Percentiles rank a stretch among this genome's conserved stretches.
Evolutionary conservation across 148 eudicot genomes (phyloP).

Genomic region (Amaranthus cruentus): DNA sequence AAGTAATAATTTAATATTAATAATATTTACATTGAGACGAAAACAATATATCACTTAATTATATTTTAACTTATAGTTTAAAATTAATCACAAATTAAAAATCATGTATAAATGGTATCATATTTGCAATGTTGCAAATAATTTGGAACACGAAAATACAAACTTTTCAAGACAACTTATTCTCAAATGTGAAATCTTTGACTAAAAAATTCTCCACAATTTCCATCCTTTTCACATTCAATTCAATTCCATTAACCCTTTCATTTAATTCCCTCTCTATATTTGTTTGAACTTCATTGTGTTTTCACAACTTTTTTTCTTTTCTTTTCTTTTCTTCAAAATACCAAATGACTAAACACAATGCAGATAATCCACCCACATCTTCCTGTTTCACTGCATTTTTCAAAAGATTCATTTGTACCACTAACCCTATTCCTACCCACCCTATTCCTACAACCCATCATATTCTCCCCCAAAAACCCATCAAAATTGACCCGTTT

Average conservation of each 20-base stretch:
- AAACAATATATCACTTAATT: too few relatives aligned
- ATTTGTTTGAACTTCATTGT: not conserved
- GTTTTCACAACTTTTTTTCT: not conserved
- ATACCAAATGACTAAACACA: not conserved
- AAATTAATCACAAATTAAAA: too few relatives aligned
- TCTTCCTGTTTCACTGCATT: constrained; percentile 36
- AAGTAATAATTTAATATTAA: too few relatives aligned
- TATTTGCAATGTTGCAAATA: too few relatives aligned
- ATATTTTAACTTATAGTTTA: too few relatives aligned
- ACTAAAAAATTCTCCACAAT: constrained; percentile 4
- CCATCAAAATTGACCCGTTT: constrained; percentile 7
- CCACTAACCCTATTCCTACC: constrained; percentile 30
- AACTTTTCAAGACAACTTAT: too few relatives aligned
- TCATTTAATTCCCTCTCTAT: not conserved
- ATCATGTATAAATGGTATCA: too few relatives aligned
- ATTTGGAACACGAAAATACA: too few relatives aligned
- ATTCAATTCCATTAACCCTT: not conserved
- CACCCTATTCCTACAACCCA: constrained; percentile 29
- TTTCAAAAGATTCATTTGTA: constrained; percentile 34
- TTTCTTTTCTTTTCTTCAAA: not conserved
- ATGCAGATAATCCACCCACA: not conserved
- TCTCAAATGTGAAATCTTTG: constrained; percentile 4
- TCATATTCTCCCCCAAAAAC: constrained; percentile 1
- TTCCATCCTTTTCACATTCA: constrained; percentile 17
- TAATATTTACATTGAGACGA: too few relatives aligned